Evolutionary conservation across 257 asterid genomes (phyloP), one percentile per base, ranked within the genome.

Genomic region (Solanum habrochaites): DNA sequence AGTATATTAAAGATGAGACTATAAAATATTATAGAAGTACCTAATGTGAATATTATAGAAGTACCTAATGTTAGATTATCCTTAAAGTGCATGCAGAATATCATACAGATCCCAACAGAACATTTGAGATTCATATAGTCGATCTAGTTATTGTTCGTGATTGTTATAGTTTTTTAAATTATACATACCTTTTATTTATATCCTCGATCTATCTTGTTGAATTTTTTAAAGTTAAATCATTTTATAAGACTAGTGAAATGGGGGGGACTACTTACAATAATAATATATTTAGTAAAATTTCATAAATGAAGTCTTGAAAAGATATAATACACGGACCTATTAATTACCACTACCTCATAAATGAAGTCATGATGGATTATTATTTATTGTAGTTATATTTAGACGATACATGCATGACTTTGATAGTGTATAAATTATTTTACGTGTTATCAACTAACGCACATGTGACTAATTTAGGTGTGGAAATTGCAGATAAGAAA

Each of bases 401-500:
- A 49, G 58, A 49, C 3, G 8, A 14, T 14, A 21, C 16, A 49
- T 14, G 58, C 58, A 47, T 66, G 72, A 25, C 20, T 25, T 25
- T 66, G 72, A 25, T 25, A 66, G 20, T 66, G 31, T 62, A n/a
- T 23, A 66, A 25, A 66, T 66, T 66, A 13, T 66, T 64, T 64
- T 64, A 27, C 27, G 66, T 0, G 11, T 56, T 7, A 7, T 20
- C 4, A 3, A 2, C 39, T 37, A 5, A 5, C 64, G 64, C 11
- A 20, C 25, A 20, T 56, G 25, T 56, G 64, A 56, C 21, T 20
- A 56, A 62, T 62, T 25, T 80, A 27, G 85, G 20, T 81, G 43
- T 49, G 29, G n/a, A 62, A 62, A 37, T 86, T 92, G 93, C 97
- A 94, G 94, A 88, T 35, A 92, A 90, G 74, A 89, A 87, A 69